Evolutionary conservation across 306 rosid species (phyloP), one percentile per base, ranked within the genome.

Genomic region (Casuarina glauca): DNA sequence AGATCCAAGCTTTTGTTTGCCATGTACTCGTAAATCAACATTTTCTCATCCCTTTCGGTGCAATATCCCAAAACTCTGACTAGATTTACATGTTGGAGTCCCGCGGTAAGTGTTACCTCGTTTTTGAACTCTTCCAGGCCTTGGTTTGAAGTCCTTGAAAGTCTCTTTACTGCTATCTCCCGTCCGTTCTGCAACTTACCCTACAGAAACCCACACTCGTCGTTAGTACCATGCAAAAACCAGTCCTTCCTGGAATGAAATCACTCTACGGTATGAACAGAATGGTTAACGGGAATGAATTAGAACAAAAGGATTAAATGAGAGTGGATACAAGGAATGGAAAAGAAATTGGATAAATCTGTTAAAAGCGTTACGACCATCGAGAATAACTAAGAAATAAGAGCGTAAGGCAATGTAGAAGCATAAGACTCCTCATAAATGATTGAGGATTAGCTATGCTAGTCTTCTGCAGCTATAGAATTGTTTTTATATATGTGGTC

Each of bases 81-180:
- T 69, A 85, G 88, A 58, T 89, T 85, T 26, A 83, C 84, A 69
- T 89, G 93, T 41, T 87, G 88, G 1, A 87, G 74, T 64, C 88
- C 79, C 64, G 88, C 88, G 0, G 83, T 83, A 50, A 85, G 82
- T 13, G 78, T 53, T 46, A 87, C 86, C 75, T 90, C 94, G 51
- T 84, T 87, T 73, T 78, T 53, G 50, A 90, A 87, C 67, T 90
- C 91, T 69, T 81, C 84, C 35, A 69, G 74, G 42, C 90, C 91
- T 74, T 89, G 91, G 45, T 48, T 62, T 2, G 91, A 89, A 5
- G 82, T 54, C 72, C 74, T 78, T 9, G 91, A 85, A 70, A 86
- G 79, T 46, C 82, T 82, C 50, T 87, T 89, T 20, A 82, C 87
- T 0, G 91, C 87, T 68, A 87, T 72, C 71, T 84, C 84, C 38